Evolutionary conservation across 169 alveolate genomes (phyloP), one percentile per base, ranked within the genome.

Genomic region (Cryptosporidium tyzzeri): DNA sequence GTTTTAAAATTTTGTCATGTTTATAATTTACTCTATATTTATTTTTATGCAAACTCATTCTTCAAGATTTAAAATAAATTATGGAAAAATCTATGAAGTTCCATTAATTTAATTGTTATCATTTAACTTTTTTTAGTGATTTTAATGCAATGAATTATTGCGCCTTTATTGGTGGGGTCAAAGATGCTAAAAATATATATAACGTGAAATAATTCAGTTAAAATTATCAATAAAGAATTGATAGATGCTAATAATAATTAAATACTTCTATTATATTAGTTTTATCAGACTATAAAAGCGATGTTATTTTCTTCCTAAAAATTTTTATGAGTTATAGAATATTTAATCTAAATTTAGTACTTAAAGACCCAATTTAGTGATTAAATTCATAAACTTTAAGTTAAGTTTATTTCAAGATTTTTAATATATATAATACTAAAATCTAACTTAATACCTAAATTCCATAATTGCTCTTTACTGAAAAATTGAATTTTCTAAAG

Each of bases 111-210:
- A 21, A 16, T 26, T 55, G 7, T 21, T 26, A 8, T 55, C 35
- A 2, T 55, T 55, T 3, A 55, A 55, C 67, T 55, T 16, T 55
- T 21, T 9, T 3, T 23, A 3, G 26, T 18, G 23, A n/a, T 8
- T 55, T 23, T 55, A 55, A 8, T 55, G 67, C 67, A 21, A n/a
- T 26, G 23, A 21, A n/a, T 55, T 55, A 2, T n/a, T n/a, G 67
- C 67, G 67, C 67, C n/a, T 55, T 55, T n/a, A 23, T 53, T 53
- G 23, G 39, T 55, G 67, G 67, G 67, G 37, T n/a, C 37, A 23
- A 55, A 5, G 0, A 5, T 55, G 9, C 6, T 55, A 6, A 21
- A 0, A 48, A 48, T 48, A 14, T 48, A 2, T 48, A 2, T 0
- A 12, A 2, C 0, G 5, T 10, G 12, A 14, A 14, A 16, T 12